Base-by-base conservation (phyloP, 257 asterid genomes). In the Nyctanthes arbortristis region DNA sequence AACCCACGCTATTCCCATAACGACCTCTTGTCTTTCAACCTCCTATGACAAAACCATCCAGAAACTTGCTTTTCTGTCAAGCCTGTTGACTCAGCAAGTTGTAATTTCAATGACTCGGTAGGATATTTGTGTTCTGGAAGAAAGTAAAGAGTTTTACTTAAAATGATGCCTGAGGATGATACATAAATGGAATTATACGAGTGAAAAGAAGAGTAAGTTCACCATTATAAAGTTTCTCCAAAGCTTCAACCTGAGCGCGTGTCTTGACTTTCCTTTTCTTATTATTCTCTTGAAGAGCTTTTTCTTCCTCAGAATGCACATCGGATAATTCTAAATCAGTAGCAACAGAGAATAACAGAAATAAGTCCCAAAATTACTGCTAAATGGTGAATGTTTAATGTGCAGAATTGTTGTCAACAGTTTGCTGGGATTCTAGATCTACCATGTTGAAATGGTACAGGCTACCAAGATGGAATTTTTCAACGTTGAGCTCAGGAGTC, bases 41-140 rank as follows among this genome's bases (percentile, higher is more conserved):
- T 85, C 67, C 97, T 79, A 74, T 94, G 97, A 69, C 99, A 94
- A 82, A 94, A 94, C 99, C 99, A 94, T 37, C 96, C 97, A 10
- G 97, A 86, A 55, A 94, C 84, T 83, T 91, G 99, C 82, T 89
- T 94, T 74, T 94, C 99, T 13, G 99, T 84, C 84, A 94, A 77
- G 29, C 97, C 97, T 36, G 85, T 76, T 57, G 93, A 75, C 83
- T 79, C 85, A 1, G 95, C 97, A 59, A 94, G 79, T 55, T 91
- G 85, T 67, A 74, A 54, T 85, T 94, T 91, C 92, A 87, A 77
- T 4, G 84, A 3, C 81, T 89, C 96, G 13, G 88, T 54, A 65
- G 97, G 97, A 76, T 94, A 89, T 68, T 86, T 94, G 76, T 86
- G 95, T 52, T 91, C 99, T 94, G 90, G 40, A 64, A 77, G 68